Base-by-base conservation (phyloP, 2,329 filamentous ascomycete species). In the Aspergillus spinulosporus region DNA sequence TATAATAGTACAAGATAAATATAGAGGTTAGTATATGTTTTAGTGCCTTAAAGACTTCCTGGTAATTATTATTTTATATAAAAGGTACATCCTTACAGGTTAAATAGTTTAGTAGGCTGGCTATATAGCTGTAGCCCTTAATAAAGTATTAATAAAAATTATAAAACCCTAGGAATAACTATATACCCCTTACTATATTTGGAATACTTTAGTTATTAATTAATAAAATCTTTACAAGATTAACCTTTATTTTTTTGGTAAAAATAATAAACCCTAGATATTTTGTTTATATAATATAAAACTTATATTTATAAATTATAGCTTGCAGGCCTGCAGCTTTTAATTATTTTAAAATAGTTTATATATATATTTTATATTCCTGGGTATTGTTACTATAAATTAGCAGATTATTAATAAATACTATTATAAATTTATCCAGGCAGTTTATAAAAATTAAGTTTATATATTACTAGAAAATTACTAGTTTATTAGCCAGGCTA, bases 361-460 rank as follows among this genome's bases (percentile, higher is more conserved):
- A 28, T 1, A 59, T 31, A 36, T 59, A 36, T 1, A 47, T 8
- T 9, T 39, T 4, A 39, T 59, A 37, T 11, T 54, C 7, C 1
- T 36, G 8, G 7, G 47, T 29, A 29, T 47, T 39, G 2, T 57
- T 32, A 8, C 14, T 59, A 49, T 62, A 70, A 45, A 71, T 65
- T 21, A 21, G 21, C 21, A 21, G 21, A 21, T 21, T 21, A 21
- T 21, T 21, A 21, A 21, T 21, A 21, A 21, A 21, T 21, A 21
- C 21, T 21, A 21, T 21, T 21, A 21, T 21, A 21, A 21, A 21
- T 21, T 21, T 21, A 21, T 21, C 21, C 21, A 21, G 21, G 21
- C 21, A 21, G 21, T 21, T 21, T 21, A 21, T 21, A 21, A 21
- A 21, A 21, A 21, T 21, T 21, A 21, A 21, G 21, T 21, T 21